phyloP scores from a whole-genome alignment of 441 rosid species.

The Syzygium syzygioides region DNA sequence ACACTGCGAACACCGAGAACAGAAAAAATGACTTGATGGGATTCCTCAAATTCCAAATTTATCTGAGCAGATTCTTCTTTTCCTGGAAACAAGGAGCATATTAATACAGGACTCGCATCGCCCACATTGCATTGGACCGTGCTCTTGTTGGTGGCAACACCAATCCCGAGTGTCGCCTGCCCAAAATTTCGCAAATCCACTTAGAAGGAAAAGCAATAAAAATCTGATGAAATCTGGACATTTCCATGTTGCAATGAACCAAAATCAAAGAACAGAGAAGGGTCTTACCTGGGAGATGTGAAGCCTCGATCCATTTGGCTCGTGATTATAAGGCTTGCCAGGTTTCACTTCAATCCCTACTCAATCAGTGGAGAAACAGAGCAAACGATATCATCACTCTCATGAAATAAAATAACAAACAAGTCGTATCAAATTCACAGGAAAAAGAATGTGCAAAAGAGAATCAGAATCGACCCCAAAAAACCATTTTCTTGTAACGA shows the following conservation, averaged over 20 bases:
- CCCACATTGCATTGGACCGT: neutral
- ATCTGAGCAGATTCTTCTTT: neutral
- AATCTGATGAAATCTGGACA: neutral
- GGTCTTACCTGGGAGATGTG: neutral
- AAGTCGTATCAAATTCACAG: too few species aligned
- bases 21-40: neutral
- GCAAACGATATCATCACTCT: neutral
- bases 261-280: neutral
- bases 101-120: neutral
- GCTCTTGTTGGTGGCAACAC: neutral
- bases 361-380: neutral
- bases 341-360: neutral
- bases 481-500: neutral
- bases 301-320: neutral
- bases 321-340: neutral
- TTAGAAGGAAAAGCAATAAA: neutral
- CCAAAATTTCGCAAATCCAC: neutral
- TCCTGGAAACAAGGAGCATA: neutral
- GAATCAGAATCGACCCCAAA: neutral
- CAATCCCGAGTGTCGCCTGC: neutral
- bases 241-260: neutral
- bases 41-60: neutral
- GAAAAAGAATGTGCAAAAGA: neutral
- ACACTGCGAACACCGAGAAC: neutral
- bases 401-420: neutral